Percentiles rank a stretch among this genome's conserved stretches.
These are phyloP conservation scores for Cruciata laevipes DNA, from an alignment of 257 asterid genomes.

Conservation along the genomic window DNA sequence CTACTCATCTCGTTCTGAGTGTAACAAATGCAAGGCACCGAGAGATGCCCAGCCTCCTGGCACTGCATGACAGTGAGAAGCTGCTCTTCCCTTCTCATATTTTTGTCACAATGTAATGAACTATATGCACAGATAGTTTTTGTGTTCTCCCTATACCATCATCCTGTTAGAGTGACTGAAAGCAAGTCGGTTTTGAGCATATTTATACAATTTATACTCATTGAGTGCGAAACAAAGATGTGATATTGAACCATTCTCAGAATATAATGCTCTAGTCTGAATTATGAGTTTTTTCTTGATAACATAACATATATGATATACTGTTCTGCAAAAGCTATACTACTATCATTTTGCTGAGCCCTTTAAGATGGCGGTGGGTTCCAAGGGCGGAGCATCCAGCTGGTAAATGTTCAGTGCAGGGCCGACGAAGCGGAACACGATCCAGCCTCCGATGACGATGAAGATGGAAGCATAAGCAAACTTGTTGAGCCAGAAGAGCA, in stretches of 20 bases:
- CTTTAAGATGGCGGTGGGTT: constrained; percentile 57
- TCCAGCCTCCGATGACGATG: constrained; percentile 83
- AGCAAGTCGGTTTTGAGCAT: not conserved
- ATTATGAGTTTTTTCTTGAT: not conserved
- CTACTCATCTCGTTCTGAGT: constrained; percentile 78
- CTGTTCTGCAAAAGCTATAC: not conserved
- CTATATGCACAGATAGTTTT: not conserved
- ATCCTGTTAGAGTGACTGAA: not conserved
- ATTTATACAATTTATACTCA: not conserved
- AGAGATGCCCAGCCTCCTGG: constrained; percentile 28
- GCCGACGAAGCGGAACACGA: constrained; percentile 70
- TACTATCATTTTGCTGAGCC: constrained; percentile 17
- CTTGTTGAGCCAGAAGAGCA: constrained; percentile 78
- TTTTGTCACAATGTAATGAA: not conserved
- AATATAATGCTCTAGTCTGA: not conserved
- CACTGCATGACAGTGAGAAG: constrained; percentile 17
- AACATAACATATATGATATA: not conserved
- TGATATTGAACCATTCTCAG: not conserved
- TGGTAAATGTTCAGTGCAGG: constrained; percentile 75
- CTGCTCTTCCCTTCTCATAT: not conserved
- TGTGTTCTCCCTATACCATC: not conserved
- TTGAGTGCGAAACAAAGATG: not conserved
- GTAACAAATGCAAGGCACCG: constrained; percentile 50
- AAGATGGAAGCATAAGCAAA: constrained; percentile 84
- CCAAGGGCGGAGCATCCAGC: constrained; percentile 70